These are phyloP conservation scores for Magnolia sinica DNA, from an alignment of 164 flowering plant genomes.

Conservation along the genomic window DNA sequence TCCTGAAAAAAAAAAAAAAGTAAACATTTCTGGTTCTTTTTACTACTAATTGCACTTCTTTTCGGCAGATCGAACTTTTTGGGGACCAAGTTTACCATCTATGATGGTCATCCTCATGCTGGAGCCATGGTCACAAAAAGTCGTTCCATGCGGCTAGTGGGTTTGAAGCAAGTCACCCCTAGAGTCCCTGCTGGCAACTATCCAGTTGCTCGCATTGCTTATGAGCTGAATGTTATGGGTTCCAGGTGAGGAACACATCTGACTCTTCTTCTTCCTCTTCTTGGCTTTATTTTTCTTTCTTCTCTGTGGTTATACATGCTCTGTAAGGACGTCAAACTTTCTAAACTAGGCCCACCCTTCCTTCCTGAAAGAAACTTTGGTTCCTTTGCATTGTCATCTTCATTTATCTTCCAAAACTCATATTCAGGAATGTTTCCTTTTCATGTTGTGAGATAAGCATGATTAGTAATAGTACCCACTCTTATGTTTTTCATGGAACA, in stretches of 20 bases:
- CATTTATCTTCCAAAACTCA: background rate
- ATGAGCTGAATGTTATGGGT: conserved; percentile 73
- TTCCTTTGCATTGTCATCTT: background rate
- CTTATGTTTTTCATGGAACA: conserved; percentile 4
- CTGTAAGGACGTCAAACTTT: background rate
- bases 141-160: conserved; percentile 54
- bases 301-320: background rate
- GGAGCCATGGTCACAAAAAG: conserved; percentile 53
- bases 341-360: background rate
- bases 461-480: background rate
- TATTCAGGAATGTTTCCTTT: background rate
- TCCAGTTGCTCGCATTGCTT: conserved; percentile 58
- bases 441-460: background rate
- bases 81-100: conserved; percentile 70
- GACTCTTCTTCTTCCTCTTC: background rate
- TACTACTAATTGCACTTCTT: background rate
- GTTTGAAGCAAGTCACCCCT: conserved; percentile 61
- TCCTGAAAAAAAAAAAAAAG: background rate
- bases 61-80: conserved; percentile 60
- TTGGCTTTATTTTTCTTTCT: background rate
- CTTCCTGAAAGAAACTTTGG: background rate
- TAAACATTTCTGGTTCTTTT: background rate
- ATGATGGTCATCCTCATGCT: conserved; percentile 62
- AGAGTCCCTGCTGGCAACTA: conserved; percentile 63
- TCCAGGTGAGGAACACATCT: conserved; percentile 44